Base-by-base conservation (phyloP, 768 basidiomycete genomes). In the Mycena rebaudengoi region DNA sequence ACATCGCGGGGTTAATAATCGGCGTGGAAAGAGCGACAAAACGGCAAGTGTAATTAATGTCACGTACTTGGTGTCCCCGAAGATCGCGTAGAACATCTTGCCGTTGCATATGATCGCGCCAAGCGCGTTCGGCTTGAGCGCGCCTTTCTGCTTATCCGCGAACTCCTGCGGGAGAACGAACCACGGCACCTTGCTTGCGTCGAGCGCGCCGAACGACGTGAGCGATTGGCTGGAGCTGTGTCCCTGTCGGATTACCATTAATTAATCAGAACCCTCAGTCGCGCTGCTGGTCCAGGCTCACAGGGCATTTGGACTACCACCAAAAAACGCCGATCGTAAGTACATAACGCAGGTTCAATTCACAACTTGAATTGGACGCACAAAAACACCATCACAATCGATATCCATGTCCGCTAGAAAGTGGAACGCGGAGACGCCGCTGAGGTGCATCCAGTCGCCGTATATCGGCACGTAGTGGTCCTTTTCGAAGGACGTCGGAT, bases 351-450 rank as follows among this genome's bases (percentile, higher is more conserved):
- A 14, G 16, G 46, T 48, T 23, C 21, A 37, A 25, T 16, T 12
- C 2, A 35, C 33, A 12, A 6, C 4, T 2, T 13, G 28, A 5
- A 1, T 10, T 13, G 28, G 16, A 37, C 50, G 20, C 14, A 69
- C 71, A 44, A 65, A 59, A 0, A 46, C 37, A n/a, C 71, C 71
- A 61, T 72, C 71, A 43, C 71, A 72, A 41, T 72, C 71, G 8
- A 66, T 65, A 46, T 72, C 68, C 71, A 73, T 73, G 49, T 73
- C 70, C 12, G 66, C 70, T 16, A 66, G 60, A 44, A 71, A 69
- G 26, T 62, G 51, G 43, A 67, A 63, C n/a, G 66, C 66, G 13
- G 64, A 55, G 2, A 61, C 57, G 39, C 33, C 41, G 1, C 20
- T 30, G 1, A 68, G 54, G 28, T 62, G 57, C 41, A 41, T 32